Evolutionary conservation across 2,329 filamentous ascomycete genomes (phyloP).

Genomic region (Claviceps fusiformis): DNA sequence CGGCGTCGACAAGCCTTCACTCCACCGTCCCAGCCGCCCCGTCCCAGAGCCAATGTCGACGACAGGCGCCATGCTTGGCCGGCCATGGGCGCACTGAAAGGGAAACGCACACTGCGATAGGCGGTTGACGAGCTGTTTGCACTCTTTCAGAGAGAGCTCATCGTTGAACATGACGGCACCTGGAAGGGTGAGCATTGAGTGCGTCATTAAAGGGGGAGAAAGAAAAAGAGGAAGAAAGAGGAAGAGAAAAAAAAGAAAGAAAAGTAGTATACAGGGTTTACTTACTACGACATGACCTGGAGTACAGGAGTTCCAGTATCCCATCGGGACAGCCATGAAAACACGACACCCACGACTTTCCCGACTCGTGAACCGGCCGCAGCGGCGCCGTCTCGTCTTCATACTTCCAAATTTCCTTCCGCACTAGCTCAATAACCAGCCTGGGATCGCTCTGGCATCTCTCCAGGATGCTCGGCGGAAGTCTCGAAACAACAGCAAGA

Average conservation of each 20-base stretch:
- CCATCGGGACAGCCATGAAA: constrained; percentile 61
- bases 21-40: constrained; percentile 15
- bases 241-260: neutral
- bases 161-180: constrained; percentile 81
- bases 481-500: constrained; percentile 27
- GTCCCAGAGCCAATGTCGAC: constrained; percentile 30
- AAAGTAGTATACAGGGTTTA: neutral
- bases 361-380: neutral
- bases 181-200: constrained; percentile 10
- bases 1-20: constrained; percentile 6
- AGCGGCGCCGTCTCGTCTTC: constrained; percentile 28
- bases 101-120: constrained; percentile 57
- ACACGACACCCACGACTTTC: constrained; percentile 40
- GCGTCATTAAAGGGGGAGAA: too few species aligned
- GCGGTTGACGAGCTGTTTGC: constrained; percentile 38
- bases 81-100: constrained; percentile 73
- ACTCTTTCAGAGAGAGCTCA: constrained; percentile 41
- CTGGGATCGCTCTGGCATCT: constrained; percentile 61
- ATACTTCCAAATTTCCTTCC: constrained; percentile 58
- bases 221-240: too few species aligned
- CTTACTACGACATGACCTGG: constrained; percentile 58
- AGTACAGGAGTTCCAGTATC: constrained; percentile 64
- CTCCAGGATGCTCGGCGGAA: constrained; percentile 63
- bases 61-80: constrained; percentile 52
- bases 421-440: constrained; percentile 59